Evolutionary conservation across 1,139 yeast species (phyloP).

Genomic region (Arxiozyma bovina): DNA sequence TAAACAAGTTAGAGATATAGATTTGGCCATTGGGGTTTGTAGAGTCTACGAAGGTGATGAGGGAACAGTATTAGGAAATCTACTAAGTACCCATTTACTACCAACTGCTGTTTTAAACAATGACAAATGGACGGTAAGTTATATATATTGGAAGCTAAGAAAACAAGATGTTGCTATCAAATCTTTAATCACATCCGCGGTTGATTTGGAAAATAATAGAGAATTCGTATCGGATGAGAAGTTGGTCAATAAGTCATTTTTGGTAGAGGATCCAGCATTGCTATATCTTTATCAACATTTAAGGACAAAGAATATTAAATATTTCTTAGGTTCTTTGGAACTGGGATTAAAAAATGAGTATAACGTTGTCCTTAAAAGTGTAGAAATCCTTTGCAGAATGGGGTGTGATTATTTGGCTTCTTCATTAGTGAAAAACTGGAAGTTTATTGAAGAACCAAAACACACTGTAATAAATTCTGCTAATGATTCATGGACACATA

Average conservation of each 20-base stretch:
- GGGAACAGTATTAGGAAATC: slow-evolving; percentile 41
- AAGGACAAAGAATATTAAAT: slow-evolving; percentile 42
- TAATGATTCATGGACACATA: slow-evolving; percentile 1
- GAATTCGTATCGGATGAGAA: slow-evolving; percentile 19
- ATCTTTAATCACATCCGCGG: slow-evolving; percentile 52
- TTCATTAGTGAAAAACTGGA: slow-evolving; percentile 59
- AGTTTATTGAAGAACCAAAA: slow-evolving; percentile 37
- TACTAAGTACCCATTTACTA: slow-evolving; percentile 47
- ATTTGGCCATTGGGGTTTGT: slow-evolving; percentile 72
- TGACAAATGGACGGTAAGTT: slow-evolving; percentile 76
- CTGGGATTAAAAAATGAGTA: slow-evolving; percentile 48
- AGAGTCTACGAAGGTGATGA: slow-evolving; percentile 58
- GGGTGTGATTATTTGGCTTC: slow-evolving; percentile 80
- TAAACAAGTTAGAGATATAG: slow-evolving; percentile 55
- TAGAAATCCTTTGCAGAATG: slow-evolving; percentile 70
- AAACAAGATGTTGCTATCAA: slow-evolving; percentile 51
- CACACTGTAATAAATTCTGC: slow-evolving; percentile 5
- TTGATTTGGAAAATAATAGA: slow-evolving; percentile 30
- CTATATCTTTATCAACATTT: slow-evolving; percentile 56
- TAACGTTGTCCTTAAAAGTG: slow-evolving; percentile 51
- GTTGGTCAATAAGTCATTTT: slow-evolving; percentile 37
- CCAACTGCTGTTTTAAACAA: slow-evolving; percentile 54
- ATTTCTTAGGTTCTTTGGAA: slow-evolving; percentile 41
- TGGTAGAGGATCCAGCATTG: slow-evolving; percentile 77
- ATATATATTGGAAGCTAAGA: slow-evolving; percentile 65